Base-by-base conservation (phyloP, 805 yeast species). In the Phaffomyces antillensis region DNA sequence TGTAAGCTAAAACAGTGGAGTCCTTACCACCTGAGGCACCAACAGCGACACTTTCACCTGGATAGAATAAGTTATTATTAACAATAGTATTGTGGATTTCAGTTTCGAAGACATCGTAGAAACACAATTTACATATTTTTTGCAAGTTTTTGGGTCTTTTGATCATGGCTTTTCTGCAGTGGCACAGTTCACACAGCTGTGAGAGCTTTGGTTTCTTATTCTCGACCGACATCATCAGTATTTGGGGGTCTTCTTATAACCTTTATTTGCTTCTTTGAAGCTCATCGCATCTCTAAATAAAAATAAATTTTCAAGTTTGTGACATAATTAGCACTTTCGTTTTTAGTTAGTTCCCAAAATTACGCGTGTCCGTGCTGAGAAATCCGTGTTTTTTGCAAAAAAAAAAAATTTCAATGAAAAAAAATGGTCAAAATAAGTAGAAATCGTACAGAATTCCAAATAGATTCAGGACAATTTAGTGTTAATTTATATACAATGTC, bases 1-100 rank as follows among this genome's bases (percentile, higher is more conserved):
- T 78, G 39, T 90, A 79, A 0, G 98, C 99, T 28, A 93, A 67
- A 1, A 93, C 99, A 0, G 99, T 93, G 5, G 96, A 87, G 62
- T 93, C 99, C 58, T 93, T 93, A 43, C 99, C 99, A 24, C 99
- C 99, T 1, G 96, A 87, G 0, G 99, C 99, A 16, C 99, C 99
- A 23, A 93, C 90, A 16, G 98, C 99, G 3, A 93, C 90, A 25
- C 68, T 75, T 59, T 93, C 99, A 15, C 98, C 98, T 0, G 67
- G 71, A 23, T 77, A 62, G 56, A 93, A 93, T 40, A 93, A 72
- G 1, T 77, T 70, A 43, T 83, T 82, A 32, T 76, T 69, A 13
- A 73, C 68, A 39, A 93, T 91, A 3, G 99, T 91, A 55, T 88
- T 77, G 68, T 93, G 99, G 51, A 93, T 86, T 61, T 93, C 99